Evolutionary conservation across 306 rosid species (phyloP), one percentile per base, ranked within the genome.

Genomic region (Parietaria judaica): DNA sequence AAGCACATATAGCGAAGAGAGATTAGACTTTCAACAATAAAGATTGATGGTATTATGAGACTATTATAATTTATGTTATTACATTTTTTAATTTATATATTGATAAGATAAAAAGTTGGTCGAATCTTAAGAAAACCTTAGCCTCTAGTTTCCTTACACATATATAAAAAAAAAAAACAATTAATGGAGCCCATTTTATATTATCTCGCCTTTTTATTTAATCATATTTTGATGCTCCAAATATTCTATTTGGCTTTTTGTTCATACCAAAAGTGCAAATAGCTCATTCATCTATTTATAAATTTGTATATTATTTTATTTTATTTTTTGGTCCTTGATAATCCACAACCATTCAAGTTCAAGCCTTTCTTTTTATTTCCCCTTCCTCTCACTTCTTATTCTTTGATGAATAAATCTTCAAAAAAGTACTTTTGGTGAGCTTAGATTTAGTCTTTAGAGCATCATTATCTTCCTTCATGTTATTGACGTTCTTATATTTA

Each of bases 41-140:
- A 45, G 50, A 44, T 11, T 14, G 6, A 14, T 15, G 37, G 31
- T 14, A 11, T 41, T 36, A 61, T 48, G 58, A 41, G 58, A 68
- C 76, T 46, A 67, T 63, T 60, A 60, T 62, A 6, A 10, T 68
- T 69, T 54, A 7, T 16, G 65, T 69, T 61, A 34, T 54, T 74
- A 64, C 8, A 36, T 56, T 71, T 74, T 60, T 58, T 47, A 62
- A 53, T 38, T 70, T 36, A 61, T 43, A 72, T 35, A 14, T 41
- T 4, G 49, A 16, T 60, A 36, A 58, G 58, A 59, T 63, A 53
- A 62, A 61, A 65, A 64, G 68, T 56, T 35, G 43, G 61, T 58
- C 79, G 76, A 67, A 77, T 77, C 73, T 69, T 51, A 14, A 56
- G 65, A 54, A 69, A 71, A 77, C 54, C 48, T 51, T 47, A 74